These are phyloP conservation scores for Starmerella kuoi DNA, from an alignment of 805 yeast genomes.

Conservation along the genomic window DNA sequence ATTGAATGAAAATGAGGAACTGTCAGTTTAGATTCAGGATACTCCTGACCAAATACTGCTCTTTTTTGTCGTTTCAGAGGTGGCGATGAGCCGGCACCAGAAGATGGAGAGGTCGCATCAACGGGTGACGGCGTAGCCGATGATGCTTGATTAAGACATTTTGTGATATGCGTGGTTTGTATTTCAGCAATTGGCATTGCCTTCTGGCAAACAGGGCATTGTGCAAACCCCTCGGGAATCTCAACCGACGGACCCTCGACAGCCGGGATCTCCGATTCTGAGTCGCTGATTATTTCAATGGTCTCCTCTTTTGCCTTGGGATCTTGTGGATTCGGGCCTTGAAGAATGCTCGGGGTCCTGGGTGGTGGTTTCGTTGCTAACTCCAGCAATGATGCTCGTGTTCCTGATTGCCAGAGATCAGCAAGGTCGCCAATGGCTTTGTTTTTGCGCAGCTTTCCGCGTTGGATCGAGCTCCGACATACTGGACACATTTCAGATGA, in stretches of 20 bases:
- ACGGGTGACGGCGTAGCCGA: background rate
- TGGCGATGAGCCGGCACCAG: background rate
- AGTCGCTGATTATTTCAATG: background rate
- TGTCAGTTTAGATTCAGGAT: conserved; percentile 8
- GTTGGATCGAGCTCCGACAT: conserved; percentile 59
- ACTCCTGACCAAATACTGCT: conserved; percentile 3
- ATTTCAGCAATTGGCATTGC: conserved; percentile 43
- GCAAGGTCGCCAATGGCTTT: conserved; percentile 61
- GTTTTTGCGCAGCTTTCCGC: conserved; percentile 56
- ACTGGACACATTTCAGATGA: conserved; percentile 58
- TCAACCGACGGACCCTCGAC: background rate
- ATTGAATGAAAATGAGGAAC: conserved; percentile 54
- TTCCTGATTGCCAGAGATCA: conserved; percentile 33
- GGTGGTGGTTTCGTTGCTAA: background rate
- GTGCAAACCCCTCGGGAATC: conserved; percentile 29
- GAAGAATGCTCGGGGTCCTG: background rate
- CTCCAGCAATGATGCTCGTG: conserved; percentile 4
- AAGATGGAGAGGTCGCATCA: background rate
- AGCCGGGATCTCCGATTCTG: background rate
- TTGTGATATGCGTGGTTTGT: conserved; percentile 50
- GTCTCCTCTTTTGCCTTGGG: background rate
- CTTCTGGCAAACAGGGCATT: conserved; percentile 57
- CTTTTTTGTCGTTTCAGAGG: conserved; percentile 5
- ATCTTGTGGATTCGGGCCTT: background rate
- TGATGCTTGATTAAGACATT: conserved; percentile 30